Conservation (phyloP, 345 rosid genomes). For the Acer yangbiense region DNA sequence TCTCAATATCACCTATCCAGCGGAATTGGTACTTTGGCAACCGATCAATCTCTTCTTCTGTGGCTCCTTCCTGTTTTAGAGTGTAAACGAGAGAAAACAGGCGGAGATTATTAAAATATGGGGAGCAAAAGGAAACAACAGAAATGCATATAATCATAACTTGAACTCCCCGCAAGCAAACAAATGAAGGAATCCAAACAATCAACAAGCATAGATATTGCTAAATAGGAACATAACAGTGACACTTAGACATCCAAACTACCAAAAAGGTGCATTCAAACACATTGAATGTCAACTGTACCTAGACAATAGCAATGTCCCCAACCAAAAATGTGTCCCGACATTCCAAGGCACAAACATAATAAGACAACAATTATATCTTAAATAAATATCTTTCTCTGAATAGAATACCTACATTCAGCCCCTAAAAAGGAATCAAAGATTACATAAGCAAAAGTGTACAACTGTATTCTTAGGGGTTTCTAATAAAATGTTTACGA, state of each 20-base stretch:
- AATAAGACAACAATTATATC: no score
- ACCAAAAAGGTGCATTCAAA: neutral
- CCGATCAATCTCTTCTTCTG: conserved; percentile 72
- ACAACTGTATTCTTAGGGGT: neutral
- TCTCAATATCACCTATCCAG: conserved; percentile 42
- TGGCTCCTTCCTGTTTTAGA: conserved; percentile 75
- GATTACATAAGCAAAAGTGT: no score
- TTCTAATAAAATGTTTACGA: neutral
- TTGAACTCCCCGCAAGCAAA: no score
- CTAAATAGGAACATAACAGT: neutral
- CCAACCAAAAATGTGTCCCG: no score
- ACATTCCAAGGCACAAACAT: no score
- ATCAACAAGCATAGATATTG: neutral
- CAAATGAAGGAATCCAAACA: no score
- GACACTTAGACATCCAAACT: neutral
- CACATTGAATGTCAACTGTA: neutral
- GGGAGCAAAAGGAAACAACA: no score
- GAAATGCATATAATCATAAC: no score
- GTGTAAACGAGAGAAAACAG: conserved; percentile 3
- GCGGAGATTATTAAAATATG: no score
- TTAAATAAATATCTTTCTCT: no score
- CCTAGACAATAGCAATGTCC: neutral
- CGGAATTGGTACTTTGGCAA: conserved; percentile 65
- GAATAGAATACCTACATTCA: no score
- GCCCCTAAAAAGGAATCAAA: no score